Evolutionary conservation across 805 yeast genomes (phyloP).

Genomic region (Kazachstania viticola): DNA sequence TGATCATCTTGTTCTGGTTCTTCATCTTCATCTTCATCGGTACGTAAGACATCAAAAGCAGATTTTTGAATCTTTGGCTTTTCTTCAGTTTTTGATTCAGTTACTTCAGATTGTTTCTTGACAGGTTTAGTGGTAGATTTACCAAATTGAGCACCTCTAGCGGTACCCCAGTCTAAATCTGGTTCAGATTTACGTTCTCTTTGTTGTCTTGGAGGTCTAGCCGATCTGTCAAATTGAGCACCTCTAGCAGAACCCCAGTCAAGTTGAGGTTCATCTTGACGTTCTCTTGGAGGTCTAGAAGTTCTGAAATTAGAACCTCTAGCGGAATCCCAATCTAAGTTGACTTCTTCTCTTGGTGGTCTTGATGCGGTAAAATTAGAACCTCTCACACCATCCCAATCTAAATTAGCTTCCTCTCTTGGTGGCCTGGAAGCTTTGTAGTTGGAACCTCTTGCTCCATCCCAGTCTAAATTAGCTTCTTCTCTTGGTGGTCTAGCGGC

Average conservation of each 20-base stretch:
- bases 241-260: slow-evolving; percentile 41
- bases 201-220: slow-evolving; percentile 21
- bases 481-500: slow-evolving; percentile 16
- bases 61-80: slow-evolving; percentile 32
- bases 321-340: slow-evolving; percentile 9
- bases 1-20: slow-evolving; percentile 13
- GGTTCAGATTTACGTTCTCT: slow-evolving; percentile 27
- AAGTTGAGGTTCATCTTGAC: slow-evolving; percentile 28
- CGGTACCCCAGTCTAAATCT: slow-evolving; percentile 38
- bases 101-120: slow-evolving; percentile 6
- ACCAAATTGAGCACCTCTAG: slow-evolving; percentile 24
- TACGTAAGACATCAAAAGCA: slow-evolving; percentile 38
- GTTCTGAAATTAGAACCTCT: slow-evolving; percentile 8
- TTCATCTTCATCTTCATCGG: slow-evolving; percentile 41
- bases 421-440: slow-evolving; percentile 11
- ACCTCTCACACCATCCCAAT: slow-evolving; percentile 41
- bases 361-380: slow-evolving; percentile 27
- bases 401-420: slow-evolving; percentile 33
- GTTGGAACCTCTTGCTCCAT: slow-evolving; percentile 28
- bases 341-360: slow-evolving; percentile 14
- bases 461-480: slow-evolving; percentile 28
- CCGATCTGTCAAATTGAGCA: slow-evolving; percentile 22
- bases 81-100: slow-evolving; percentile 18
- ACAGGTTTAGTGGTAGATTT: slow-evolving; percentile 7
- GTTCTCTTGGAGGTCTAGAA: slow-evolving; percentile 19